These are phyloP conservation scores for Phalaenopsis aphrodite DNA, from an alignment of 106 monocot genomes.

Conservation along the genomic window DNA sequence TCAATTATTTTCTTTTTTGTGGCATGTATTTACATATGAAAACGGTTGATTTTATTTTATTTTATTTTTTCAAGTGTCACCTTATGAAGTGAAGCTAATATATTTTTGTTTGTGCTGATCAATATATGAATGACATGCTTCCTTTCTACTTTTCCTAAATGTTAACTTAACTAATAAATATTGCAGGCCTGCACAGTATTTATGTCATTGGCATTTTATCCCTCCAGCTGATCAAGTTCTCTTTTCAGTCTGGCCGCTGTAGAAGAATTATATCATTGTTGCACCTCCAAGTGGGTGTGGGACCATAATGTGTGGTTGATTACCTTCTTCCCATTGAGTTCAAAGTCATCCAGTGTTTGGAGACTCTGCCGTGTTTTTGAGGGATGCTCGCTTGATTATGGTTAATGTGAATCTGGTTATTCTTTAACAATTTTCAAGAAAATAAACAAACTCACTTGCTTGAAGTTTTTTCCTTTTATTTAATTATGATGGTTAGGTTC, in stretches of 20 bases:
- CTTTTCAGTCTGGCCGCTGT: constrained; percentile 48
- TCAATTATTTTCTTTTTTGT: too few relatives aligned
- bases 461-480: neutral
- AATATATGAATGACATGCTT: too few relatives aligned
- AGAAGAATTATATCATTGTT: constrained; percentile 24
- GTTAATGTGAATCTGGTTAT: constrained; percentile 32
- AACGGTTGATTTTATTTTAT: too few relatives aligned
- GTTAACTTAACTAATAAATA: too few relatives aligned
- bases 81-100: too few relatives aligned
- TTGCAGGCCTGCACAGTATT: constrained; percentile 17
- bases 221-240: constrained; percentile 17
- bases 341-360: constrained; percentile 42
- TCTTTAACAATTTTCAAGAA: neutral
- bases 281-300: constrained; percentile 61
- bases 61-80: too few relatives aligned
- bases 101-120: too few relatives aligned
- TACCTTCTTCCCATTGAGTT: constrained; percentile 11
- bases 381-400: constrained; percentile 78
- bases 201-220: neutral
- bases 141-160: too few relatives aligned
- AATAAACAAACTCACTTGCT: neutral
- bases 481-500: constrained; percentile 38
- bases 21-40: too few relatives aligned
- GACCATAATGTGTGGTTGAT: constrained; percentile 25
- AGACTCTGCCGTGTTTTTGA: constrained; percentile 58